Evolutionary conservation across 495 filamentous ascomycete genomes (phyloP).

Genomic region (Venustampulla echinocandica): DNA sequence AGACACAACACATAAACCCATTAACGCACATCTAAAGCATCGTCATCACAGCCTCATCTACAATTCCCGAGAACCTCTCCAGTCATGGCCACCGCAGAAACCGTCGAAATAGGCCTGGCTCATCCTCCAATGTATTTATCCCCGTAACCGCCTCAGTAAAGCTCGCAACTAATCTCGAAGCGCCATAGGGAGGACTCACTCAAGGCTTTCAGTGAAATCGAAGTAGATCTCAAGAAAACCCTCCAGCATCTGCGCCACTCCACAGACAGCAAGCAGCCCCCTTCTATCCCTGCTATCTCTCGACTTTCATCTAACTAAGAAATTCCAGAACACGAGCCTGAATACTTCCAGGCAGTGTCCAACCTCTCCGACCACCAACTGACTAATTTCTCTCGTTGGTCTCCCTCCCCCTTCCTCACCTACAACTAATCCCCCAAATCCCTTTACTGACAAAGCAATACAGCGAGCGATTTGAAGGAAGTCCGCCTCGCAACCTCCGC

Average conservation of each 20-base stretch:
- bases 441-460: not conserved
- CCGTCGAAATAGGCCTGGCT: conserved; percentile 36
- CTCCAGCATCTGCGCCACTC: conserved; percentile 42
- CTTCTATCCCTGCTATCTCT: not conserved
- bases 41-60: no score
- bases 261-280: conserved; percentile 13
- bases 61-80: no score
- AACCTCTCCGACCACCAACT: conserved; percentile 27
- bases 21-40: not conserved
- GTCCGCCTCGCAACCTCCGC: conserved; percentile 44
- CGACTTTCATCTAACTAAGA: not conserved
- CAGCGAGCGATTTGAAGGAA: conserved; percentile 33
- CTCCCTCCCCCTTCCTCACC: not conserved
- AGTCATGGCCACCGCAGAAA: conserved; percentile 45
- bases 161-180: not conserved
- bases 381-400: conserved; percentile 29
- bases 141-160: not conserved
- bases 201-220: conserved; percentile 39
- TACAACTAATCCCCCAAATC: not conserved
- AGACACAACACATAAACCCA: no score
- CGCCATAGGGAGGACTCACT: conserved; percentile 34
- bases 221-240: conserved; percentile 38
- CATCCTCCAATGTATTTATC: conserved; percentile 34
- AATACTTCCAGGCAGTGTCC: conserved; percentile 39
- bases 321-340: conserved; percentile 43